A percentile compares a stretch with the other conserved stretches of the same genome.
Evolutionary conservation across 176 grass and related monocot genomes (phyloP).

Genomic region (Oryza glumipatula): DNA sequence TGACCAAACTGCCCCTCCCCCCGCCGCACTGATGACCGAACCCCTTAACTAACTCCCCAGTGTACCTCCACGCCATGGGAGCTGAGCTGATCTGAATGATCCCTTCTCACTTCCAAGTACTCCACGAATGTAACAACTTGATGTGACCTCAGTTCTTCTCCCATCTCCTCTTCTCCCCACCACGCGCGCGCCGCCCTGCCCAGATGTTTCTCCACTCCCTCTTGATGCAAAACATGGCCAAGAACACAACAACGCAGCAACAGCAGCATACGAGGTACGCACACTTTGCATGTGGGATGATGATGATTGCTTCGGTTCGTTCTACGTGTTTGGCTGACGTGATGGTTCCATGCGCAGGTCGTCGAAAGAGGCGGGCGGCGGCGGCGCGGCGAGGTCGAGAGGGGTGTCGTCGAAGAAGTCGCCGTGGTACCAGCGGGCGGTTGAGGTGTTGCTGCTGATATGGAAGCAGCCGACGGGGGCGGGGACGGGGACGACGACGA

Average conservation of each 20-base stretch:
- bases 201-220: conserved; percentile 60
- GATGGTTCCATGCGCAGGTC: conserved; percentile 24
- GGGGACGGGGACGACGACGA: conserved; percentile 26
- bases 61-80: conserved; percentile 34
- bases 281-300: not conserved
- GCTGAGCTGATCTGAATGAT: conserved; percentile 13
- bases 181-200: conserved; percentile 27
- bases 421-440: conserved; percentile 74
- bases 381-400: conserved; percentile 18
- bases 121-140: conserved; percentile 26
- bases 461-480: conserved; percentile 54
- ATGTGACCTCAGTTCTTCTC: conserved; percentile 32
- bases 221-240: conserved; percentile 62
- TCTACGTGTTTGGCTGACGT: conserved; percentile 13
- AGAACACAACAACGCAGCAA: conserved; percentile 31
- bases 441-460: conserved; percentile 59
- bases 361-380: conserved; percentile 22
- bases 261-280: conserved; percentile 48
- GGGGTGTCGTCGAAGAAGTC: conserved; percentile 51
- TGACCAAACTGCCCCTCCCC: conserved; percentile 47
- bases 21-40: not conserved
- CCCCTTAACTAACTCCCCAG: not conserved
- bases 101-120: conserved; percentile 12
- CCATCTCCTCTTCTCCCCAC: not conserved
- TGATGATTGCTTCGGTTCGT: not conserved